Evolutionary conservation across 495 filamentous ascomycete species (phyloP).

Genomic region (Xylaria longipes): DNA sequence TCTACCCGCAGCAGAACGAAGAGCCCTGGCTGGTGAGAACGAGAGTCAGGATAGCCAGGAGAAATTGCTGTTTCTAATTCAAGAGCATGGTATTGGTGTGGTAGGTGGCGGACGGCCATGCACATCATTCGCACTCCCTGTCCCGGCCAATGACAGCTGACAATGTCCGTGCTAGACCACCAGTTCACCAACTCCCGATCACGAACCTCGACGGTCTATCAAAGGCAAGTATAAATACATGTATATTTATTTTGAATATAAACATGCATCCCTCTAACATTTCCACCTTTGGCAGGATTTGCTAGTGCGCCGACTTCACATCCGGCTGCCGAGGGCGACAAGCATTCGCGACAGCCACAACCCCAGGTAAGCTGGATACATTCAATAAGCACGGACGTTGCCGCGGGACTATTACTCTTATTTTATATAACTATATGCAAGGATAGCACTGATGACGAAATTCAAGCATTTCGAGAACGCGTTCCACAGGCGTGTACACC

Average conservation of each 20-base stretch:
- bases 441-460: conserved; percentile 41
- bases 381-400: conserved; percentile 8
- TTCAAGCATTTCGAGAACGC: conserved; percentile 34
- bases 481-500: conserved; percentile 17
- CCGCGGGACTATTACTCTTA: background rate
- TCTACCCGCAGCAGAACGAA: conserved; percentile 22
- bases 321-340: background rate
- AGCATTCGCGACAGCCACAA: background rate
- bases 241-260: background rate
- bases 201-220: conserved; percentile 2
- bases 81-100: conserved; percentile 36
- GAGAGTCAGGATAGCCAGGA: conserved; percentile 41
- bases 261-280: background rate
- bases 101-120: conserved; percentile 35
- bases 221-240: conserved; percentile 4
- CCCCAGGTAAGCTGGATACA: conserved; percentile 11
- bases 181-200: conserved; percentile 17
- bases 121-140: conserved; percentile 18
- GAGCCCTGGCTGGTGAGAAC: conserved; percentile 28
- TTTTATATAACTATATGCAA: conserved; percentile 15
- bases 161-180: conserved; percentile 17
- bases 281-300: background rate
- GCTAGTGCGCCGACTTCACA: background rate
- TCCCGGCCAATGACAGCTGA: conserved; percentile 22
- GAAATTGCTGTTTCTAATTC: conserved; percentile 29